Percentiles rank a stretch among this genome's conserved stretches.
Evolutionary conservation across 306 rosid species (phyloP).

Genomic region (Cucumis melo): DNA sequence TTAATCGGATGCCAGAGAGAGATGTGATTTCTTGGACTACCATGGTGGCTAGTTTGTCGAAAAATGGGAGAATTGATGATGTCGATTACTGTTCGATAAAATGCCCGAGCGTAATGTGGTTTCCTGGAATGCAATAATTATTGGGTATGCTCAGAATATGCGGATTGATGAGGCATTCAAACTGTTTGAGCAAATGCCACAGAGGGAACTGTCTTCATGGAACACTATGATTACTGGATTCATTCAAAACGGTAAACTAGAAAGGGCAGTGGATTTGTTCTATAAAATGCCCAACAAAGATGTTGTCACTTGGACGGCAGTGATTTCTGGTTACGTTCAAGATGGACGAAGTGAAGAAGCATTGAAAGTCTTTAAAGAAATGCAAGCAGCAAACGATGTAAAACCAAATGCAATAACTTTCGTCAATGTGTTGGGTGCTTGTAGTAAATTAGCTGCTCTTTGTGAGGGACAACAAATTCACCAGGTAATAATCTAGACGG

Average conservation of each 20-base stretch:
- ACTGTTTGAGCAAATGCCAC: slow-evolving; percentile 32
- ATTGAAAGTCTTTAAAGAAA: slow-evolving; percentile 22
- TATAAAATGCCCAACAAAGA: slow-evolving; percentile 27
- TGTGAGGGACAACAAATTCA: slow-evolving; percentile 35
- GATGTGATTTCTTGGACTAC: slow-evolving; percentile 41
- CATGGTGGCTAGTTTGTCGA: slow-evolving; percentile 23
- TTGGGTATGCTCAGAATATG: slow-evolving; percentile 26
- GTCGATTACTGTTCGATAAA: slow-evolving; percentile 21
- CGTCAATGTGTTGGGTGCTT: slow-evolving; percentile 34
- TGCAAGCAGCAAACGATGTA: slow-evolving; percentile 16
- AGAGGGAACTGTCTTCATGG: slow-evolving; percentile 41
- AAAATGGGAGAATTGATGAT: slow-evolving; percentile 33
- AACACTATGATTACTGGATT: slow-evolving; percentile 31
- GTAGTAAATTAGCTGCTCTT: slow-evolving; percentile 34
- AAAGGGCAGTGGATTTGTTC: slow-evolving; percentile 21
- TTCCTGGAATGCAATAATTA: slow-evolving; percentile 38
- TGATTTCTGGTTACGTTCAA: slow-evolving; percentile 34
- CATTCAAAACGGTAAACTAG: slow-evolving; percentile 26
- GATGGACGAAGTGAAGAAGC: slow-evolving; percentile 36
- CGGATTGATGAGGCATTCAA: slow-evolving; percentile 25
- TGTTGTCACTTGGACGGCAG: slow-evolving; percentile 32
- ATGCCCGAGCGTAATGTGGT: slow-evolving; percentile 31
- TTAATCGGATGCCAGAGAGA: slow-evolving; percentile 26
- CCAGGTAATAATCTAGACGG: slow-evolving; percentile 32
- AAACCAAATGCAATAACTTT: slow-evolving; percentile 38